phyloP scores from a whole-genome alignment of 371 early-diverging fungal species.

The Mucor plumbeus region DNA sequence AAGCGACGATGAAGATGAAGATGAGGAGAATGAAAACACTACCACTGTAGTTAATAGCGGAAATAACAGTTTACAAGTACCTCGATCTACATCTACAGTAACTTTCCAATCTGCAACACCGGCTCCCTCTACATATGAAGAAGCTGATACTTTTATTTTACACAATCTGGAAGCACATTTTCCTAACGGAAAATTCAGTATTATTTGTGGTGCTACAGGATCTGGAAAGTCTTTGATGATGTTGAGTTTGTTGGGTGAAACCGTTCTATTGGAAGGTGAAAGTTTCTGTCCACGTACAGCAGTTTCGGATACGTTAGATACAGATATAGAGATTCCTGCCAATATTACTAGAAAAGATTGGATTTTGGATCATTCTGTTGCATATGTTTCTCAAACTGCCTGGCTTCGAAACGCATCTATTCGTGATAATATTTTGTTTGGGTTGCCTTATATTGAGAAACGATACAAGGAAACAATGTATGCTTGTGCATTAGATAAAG shows the following conservation, averaged over 20 bases:
- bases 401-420: conserved; percentile 90
- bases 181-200: conserved; percentile 69
- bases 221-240: conserved; percentile 82
- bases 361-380: conserved; percentile 27
- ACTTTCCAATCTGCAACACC: neutral
- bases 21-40: neutral
- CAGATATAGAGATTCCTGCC: conserved; percentile 39
- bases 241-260: conserved; percentile 65
- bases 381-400: conserved; percentile 54
- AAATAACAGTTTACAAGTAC: neutral
- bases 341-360: conserved; percentile 22
- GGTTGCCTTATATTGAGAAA: conserved; percentile 46
- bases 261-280: conserved; percentile 46
- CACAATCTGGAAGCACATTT: conserved; percentile 59
- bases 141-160: conserved; percentile 50
- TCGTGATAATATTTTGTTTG: conserved; percentile 65
- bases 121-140: conserved; percentile 54
- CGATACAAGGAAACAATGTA: conserved; percentile 65
- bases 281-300: conserved; percentile 51
- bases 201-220: conserved; percentile 81
- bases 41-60: neutral
- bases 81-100: neutral
- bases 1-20: conserved; percentile 12
- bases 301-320: conserved; percentile 41
- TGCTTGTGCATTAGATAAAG: conserved; percentile 60